Evolutionary conservation across 139 green algal genomes (phyloP).

Genomic region (Diplosphaera chodatii): DNA sequence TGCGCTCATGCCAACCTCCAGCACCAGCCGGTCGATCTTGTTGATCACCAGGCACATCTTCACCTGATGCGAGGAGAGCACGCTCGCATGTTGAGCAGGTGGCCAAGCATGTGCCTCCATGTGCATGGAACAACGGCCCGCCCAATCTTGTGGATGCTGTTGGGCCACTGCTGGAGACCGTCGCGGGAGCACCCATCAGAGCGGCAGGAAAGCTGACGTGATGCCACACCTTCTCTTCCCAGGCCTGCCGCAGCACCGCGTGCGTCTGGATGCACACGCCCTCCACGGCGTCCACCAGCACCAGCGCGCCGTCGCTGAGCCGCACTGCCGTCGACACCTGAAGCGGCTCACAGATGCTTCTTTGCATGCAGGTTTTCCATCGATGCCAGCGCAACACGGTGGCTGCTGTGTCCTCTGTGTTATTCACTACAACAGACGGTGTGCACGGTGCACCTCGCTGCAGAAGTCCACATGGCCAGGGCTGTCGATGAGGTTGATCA

Average conservation of each 20-base stretch:
- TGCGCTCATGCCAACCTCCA: constrained; percentile 58
- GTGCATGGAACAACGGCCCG: too few relatives aligned
- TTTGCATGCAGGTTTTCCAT: too few relatives aligned
- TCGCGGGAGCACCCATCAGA: too few relatives aligned
- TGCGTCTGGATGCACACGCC: constrained; percentile 99
- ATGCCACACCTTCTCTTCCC: constrained; percentile 86
- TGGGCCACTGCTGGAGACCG: too few relatives aligned
- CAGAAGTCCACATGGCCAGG: constrained; percentile 99
- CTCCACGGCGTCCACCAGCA: constrained; percentile 96
- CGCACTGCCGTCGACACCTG: constrained; percentile 83
- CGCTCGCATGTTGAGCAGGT: too few relatives aligned
- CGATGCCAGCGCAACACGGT: too few relatives aligned
- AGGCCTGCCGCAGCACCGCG: constrained; percentile 92
- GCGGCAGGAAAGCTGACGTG: too few relatives aligned
- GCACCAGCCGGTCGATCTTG: constrained; percentile 97
- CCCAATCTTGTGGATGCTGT: too few relatives aligned
- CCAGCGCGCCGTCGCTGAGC: constrained; percentile 87
- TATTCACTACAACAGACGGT: too few relatives aligned
- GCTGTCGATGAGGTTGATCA: constrained; percentile 98
- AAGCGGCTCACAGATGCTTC: too few relatives aligned
- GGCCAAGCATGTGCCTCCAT: too few relatives aligned
- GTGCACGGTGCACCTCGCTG: constrained; percentile 57
- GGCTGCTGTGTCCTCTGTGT: too few relatives aligned
- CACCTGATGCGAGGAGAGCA: constrained; percentile 57
- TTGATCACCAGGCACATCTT: constrained; percentile 89